Evolutionary conservation across 768 basidiomycete species (phyloP).

Genomic region (Hygrocybe punicea): DNA sequence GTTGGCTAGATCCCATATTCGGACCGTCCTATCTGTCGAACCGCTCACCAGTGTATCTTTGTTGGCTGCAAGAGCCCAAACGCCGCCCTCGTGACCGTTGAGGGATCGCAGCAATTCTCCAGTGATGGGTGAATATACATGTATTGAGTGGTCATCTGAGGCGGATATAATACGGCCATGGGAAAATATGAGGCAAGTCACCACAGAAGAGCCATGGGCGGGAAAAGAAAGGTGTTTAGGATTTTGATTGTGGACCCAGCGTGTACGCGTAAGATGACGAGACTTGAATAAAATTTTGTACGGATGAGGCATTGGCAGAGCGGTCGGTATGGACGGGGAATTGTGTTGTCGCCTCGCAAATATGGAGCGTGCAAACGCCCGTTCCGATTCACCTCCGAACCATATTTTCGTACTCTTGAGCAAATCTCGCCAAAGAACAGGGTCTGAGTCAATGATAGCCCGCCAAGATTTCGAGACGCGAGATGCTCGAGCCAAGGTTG

Average conservation of each 20-base stretch:
- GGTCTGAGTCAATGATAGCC: constrained; percentile 87
- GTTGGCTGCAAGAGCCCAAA: constrained; percentile 92
- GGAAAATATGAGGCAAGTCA: constrained; percentile 95
- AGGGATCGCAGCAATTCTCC: constrained; percentile 73
- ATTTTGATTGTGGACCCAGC: constrained; percentile 72
- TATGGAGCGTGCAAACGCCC: constrained; percentile 71
- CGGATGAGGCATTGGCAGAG: constrained; percentile 75
- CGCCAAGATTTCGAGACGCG: constrained; percentile 89
- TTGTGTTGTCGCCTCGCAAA: constrained; percentile 54
- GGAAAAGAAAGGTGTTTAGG: constrained; percentile 80
- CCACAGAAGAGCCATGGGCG: constrained; percentile 85
- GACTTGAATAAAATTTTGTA: constrained; percentile 94
- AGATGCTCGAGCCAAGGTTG: constrained; percentile 79
- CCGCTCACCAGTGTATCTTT: constrained; percentile 88
- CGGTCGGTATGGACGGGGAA: constrained; percentile 33
- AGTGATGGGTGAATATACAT: constrained; percentile 85
- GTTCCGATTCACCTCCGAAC: constrained; percentile 85
- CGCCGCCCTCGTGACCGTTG: constrained; percentile 91
- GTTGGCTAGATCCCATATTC: constrained; percentile 82
- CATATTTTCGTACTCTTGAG: constrained; percentile 81
- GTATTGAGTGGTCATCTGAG: constrained; percentile 95
- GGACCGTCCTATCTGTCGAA: constrained; percentile 88
- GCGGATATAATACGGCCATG: constrained; percentile 93
- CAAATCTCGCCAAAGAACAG: constrained; percentile 84
- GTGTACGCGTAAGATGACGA: constrained; percentile 71